These are phyloP conservation scores for Kluyveromyces siamensis DNA, from an alignment of 805 yeast species.

Conservation along the genomic window DNA sequence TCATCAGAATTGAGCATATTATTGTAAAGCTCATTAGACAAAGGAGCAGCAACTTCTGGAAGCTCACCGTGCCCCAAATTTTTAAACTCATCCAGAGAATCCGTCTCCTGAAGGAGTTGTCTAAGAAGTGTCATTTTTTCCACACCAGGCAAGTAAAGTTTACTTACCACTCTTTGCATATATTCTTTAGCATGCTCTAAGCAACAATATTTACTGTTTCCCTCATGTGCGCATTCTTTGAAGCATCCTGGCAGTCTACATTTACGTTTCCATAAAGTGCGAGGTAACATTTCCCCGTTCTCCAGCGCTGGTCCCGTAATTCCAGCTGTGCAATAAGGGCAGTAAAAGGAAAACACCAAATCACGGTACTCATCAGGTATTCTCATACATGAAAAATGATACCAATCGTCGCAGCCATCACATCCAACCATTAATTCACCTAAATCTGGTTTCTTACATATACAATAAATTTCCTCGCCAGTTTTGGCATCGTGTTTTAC, in stretches of 20 bases:
- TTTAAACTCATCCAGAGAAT: constrained; percentile 10
- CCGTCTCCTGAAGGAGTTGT: constrained; percentile 8
- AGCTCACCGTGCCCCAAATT: constrained; percentile 15
- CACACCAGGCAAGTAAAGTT: constrained; percentile 1
- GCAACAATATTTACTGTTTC: constrained; percentile 60
- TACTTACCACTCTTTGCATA: constrained; percentile 8
- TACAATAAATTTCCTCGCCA: constrained; percentile 61
- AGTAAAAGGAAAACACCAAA: constrained; percentile 56
- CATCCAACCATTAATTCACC: constrained; percentile 89
- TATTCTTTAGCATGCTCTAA: constrained; percentile 53
- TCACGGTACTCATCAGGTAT: constrained; percentile 41
- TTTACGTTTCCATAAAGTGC: constrained; percentile 64
- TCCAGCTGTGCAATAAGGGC: constrained; percentile 58
- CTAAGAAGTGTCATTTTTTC: constrained; percentile 7
- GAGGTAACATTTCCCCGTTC: constrained; percentile 27
- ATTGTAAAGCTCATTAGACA: constrained; percentile 11
- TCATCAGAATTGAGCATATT: constrained; percentile 12
- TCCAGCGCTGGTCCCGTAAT: constrained; percentile 28
- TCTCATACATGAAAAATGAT: constrained; percentile 70
- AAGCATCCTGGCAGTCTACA: constrained; percentile 56
- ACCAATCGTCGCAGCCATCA: constrained; percentile 95
- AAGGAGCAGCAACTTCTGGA: constrained; percentile 8
- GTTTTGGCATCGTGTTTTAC: constrained; percentile 15
- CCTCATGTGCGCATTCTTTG: constrained; percentile 19
- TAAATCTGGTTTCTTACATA: constrained; percentile 69